These are phyloP conservation scores for Helicocarpus griseus DNA, from an alignment of 2,329 filamentous ascomycete genomes.

Conservation along the genomic window DNA sequence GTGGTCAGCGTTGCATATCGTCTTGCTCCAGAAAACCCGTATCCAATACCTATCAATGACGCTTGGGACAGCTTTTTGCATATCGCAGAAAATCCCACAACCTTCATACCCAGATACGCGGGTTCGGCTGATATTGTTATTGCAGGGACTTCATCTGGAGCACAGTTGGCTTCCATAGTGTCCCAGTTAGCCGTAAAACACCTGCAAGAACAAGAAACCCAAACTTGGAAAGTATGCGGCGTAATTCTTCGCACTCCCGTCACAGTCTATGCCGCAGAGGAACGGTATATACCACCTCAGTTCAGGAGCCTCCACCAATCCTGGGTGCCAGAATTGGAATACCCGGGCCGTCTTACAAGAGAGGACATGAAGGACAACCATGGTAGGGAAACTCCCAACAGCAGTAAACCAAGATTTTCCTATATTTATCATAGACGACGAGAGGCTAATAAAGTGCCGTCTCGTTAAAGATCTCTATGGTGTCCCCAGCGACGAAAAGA, in stretches of 20 bases:
- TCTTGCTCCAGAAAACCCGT: conserved; percentile 12
- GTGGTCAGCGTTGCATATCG: conserved; percentile 14
- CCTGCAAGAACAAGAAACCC: background rate
- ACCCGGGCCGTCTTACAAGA: background rate
- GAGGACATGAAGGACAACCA: conserved; percentile 2
- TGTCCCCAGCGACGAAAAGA: conserved; percentile 1
- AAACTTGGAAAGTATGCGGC: background rate
- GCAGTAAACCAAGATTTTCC: background rate
- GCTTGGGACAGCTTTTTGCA: conserved; percentile 5
- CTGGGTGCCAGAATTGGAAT: conserved; percentile 3
- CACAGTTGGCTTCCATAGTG: conserved; percentile 4
- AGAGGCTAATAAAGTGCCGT: background rate
- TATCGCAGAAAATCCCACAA: background rate
- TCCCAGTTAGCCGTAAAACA: conserved; percentile 1
- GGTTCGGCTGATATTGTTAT: background rate
- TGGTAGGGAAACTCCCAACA: background rate
- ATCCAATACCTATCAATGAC: conserved; percentile 7
- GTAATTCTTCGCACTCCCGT: conserved; percentile 1
- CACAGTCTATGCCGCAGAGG: conserved; percentile 5
- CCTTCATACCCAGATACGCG: background rate
- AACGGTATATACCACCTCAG: conserved; percentile 2
- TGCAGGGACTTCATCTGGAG: conserved; percentile 4
- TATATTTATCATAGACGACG: background rate
- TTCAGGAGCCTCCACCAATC: conserved; percentile 4
- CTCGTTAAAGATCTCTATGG: background rate